Percentiles rank a stretch among this genome's conserved stretches.
Conservation (phyloP, 768 basidiomycete genomes). For the Leucocoprinus birnbaumii region DNA sequence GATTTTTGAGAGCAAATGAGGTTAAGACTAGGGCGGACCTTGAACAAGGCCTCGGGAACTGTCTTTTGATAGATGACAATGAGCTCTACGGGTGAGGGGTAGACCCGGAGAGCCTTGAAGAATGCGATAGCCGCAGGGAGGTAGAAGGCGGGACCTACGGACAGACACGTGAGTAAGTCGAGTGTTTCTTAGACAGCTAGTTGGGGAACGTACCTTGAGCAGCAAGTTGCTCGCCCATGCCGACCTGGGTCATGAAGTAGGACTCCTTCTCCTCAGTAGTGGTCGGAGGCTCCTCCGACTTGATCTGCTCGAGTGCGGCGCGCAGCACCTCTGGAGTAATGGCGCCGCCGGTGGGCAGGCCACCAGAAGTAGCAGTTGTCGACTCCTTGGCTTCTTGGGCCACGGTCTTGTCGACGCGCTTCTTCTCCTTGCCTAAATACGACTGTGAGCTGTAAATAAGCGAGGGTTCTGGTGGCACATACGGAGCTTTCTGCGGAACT, state of each 20-base stretch:
- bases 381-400: constrained; percentile 39
- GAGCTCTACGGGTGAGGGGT: constrained; percentile 92
- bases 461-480: constrained; percentile 27
- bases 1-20: neutral
- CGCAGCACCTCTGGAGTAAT: constrained; percentile 53
- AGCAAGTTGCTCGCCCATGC: constrained; percentile 82
- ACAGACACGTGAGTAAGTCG: constrained; percentile 6
- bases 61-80: constrained; percentile 95
- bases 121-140: constrained; percentile 85
- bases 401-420: constrained; percentile 73
- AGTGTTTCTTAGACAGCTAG: neutral
- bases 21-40: constrained; percentile 38
- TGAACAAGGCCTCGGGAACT: constrained; percentile 77
- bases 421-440: constrained; percentile 82
- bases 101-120: constrained; percentile 91
- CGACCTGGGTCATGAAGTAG: constrained; percentile 91
- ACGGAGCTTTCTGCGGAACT: constrained; percentile 89
- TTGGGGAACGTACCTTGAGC: constrained; percentile 55
- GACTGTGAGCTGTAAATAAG: constrained; percentile 9
- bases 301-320: constrained; percentile 63
- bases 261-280: constrained; percentile 77
- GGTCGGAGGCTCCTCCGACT: constrained; percentile 63
- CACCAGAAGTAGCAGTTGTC: constrained; percentile 27
- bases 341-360: constrained; percentile 20
- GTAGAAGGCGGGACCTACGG: constrained; percentile 70